These are phyloP conservation scores for Hyaloscypha finlandica DNA, from an alignment of 495 filamentous ascomycete species.

Conservation along the genomic window DNA sequence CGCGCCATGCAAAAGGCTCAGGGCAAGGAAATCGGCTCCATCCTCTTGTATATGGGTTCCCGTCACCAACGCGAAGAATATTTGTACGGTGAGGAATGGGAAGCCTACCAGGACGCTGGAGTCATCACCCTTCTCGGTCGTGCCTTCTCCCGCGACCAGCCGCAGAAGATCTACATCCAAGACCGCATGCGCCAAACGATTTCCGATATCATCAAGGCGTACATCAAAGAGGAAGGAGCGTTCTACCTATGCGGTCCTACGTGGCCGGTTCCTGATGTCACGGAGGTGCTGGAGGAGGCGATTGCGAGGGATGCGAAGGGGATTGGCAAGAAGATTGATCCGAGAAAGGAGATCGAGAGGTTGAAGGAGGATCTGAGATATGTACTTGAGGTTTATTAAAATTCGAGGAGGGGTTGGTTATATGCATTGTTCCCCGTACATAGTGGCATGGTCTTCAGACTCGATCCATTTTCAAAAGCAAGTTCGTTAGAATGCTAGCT, in stretches of 20 bases:
- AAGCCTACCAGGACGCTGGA: conserved; percentile 93
- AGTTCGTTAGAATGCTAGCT: neutral
- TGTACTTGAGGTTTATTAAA: conserved; percentile 92
- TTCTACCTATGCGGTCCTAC: conserved; percentile 98
- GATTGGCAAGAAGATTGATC: conserved; percentile 76
- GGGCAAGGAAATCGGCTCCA: conserved; percentile 90
- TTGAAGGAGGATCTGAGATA: conserved; percentile 93
- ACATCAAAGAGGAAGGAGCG: conserved; percentile 81
- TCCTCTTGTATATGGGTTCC: conserved; percentile 94
- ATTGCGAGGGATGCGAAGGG: conserved; percentile 74
- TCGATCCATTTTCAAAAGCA: neutral
- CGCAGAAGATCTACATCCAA: conserved; percentile 99
- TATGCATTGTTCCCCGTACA: neutral
- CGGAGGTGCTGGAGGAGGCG: conserved; percentile 88
- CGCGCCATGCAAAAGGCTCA: conserved; percentile 95
- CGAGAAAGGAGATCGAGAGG: conserved; percentile 91
- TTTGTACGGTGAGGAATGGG: conserved; percentile 98
- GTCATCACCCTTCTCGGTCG: conserved; percentile 92
- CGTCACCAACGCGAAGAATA: conserved; percentile 98
- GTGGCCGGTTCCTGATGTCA: conserved; percentile 99
- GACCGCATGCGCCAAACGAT: conserved; percentile 93
- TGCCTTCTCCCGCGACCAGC: conserved; percentile 95
- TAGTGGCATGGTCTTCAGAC: neutral
- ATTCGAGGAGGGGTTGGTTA: neutral
- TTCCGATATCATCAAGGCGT: conserved; percentile 83